Base-by-base conservation (phyloP, 2,329 filamentous ascomycete genomes). In the Diplodia mutila region DNA sequence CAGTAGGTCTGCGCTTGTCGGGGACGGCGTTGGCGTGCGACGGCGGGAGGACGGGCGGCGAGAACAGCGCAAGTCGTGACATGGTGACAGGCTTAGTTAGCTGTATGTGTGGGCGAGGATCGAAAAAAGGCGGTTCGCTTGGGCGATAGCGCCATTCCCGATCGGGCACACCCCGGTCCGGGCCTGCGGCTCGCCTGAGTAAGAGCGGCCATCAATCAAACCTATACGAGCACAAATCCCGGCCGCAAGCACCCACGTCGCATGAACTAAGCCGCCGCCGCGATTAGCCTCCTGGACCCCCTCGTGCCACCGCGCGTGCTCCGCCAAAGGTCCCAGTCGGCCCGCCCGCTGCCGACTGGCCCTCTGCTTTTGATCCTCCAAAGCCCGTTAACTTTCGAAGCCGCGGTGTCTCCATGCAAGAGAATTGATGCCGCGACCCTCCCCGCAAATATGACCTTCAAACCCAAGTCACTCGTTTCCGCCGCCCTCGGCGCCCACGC, bases 401-500 rank as follows among this genome's bases (percentile, higher is more conserved):
- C 42, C 27, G 46, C 42, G 42, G 42, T 14, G 54, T 27, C 27
- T 53, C 11, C 4, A 29, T 18, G 16, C 5, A n/a, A 16, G 52
- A 32, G 32, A 54, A 21, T 55, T n/a, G 29, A 21, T 27, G 16
- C 21, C 21, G 63, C 49, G 21, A 16, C 39, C 9, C 25, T 42
- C 18, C 2, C 46, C 54, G 49, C 54, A 25, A 59, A 23, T 37
- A 72, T 72, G 69, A 67, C 67, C 25, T 52, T 75, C 53, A 66
- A 74, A 52, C 66, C 67, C 18, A 39, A 55, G n/a, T 32, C 16
- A 11, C 59, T 63, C 59, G 59, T 37, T 63, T 72, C 51, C 54
- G 71, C 11, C 65, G 66, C 25, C 59, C 73, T 61, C 69, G 75
- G 42, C 70, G 71, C 46, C 61, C 69, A 54, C 69, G 73, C 65